Evolutionary conservation across 1,284 basidiomycete genomes (phyloP).

Genomic region (Fomitopsis pinicola): DNA sequence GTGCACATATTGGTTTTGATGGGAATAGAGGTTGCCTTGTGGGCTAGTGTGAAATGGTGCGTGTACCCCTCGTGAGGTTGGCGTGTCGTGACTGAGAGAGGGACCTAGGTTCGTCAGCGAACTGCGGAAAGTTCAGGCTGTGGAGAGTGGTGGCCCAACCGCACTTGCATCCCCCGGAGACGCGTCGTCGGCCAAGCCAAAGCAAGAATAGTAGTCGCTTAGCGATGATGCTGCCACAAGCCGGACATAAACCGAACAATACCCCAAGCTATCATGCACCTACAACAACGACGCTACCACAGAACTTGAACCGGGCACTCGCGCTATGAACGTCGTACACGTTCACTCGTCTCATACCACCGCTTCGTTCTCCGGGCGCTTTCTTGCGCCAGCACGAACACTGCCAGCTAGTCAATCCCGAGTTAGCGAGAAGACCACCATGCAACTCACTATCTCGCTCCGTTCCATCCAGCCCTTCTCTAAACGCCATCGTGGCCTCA

Average conservation of each 20-base stretch:
- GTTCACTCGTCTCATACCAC: constrained; percentile 79
- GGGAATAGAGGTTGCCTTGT: constrained; percentile 57
- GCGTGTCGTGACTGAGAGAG: not conserved
- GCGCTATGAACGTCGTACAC: constrained; percentile 36
- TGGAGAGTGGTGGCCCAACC: not conserved
- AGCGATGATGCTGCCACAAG: too few relatives aligned
- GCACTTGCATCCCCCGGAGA: not conserved
- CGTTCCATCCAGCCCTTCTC: constrained; percentile 84
- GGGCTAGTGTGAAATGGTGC: constrained; percentile 78
- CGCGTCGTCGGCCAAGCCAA: constrained; percentile 7
- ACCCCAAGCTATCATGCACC: too few relatives aligned
- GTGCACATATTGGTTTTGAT: constrained; percentile 62
- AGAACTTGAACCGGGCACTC: not conserved
- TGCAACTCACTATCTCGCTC: constrained; percentile 76
- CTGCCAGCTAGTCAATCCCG: constrained; percentile 33
- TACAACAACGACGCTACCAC: not conserved
- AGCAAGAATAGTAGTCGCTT: constrained; percentile 14
- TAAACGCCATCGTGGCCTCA: constrained; percentile 68
- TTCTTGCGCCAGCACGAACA: constrained; percentile 82
- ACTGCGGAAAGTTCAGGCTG: constrained; percentile 20
- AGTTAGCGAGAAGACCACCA: not conserved
- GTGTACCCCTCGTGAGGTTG: constrained; percentile 8
- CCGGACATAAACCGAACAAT: too few relatives aligned
- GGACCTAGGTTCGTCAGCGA: constrained; percentile 36
- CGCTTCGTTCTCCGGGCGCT: constrained; percentile 70